Evolutionary conservation across 2,329 filamentous ascomycete species (phyloP).

Genomic region (Phaeosphaeria sp.): DNA sequence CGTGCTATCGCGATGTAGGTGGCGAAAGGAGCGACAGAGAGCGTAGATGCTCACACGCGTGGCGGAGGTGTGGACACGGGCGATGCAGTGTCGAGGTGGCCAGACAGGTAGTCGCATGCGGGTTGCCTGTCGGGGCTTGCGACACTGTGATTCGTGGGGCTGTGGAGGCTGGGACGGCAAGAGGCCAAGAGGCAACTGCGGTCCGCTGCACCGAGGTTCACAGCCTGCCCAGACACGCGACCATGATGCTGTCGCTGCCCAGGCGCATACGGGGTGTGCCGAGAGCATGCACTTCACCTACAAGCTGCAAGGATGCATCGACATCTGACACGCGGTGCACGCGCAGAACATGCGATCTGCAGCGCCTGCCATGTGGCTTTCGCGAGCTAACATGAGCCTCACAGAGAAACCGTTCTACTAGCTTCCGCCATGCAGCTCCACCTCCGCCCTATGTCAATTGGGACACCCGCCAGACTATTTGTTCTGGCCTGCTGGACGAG

Average conservation of each 20-base stretch:
- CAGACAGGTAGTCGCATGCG: constrained; percentile 7
- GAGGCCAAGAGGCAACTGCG: constrained; percentile 18
- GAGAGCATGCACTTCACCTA: no score
- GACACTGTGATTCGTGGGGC: constrained; percentile 29
- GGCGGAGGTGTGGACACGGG: constrained; percentile 1
- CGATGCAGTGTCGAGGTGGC: constrained; percentile 18
- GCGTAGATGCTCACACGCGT: constrained; percentile 18
- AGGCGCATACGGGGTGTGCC: no score
- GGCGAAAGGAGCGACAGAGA: constrained; percentile 17
- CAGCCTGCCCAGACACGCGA: constrained; percentile 4
- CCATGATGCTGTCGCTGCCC: not conserved
- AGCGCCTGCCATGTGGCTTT: constrained; percentile 2
- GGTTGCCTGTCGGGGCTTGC: constrained; percentile 24
- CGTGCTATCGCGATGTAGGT: constrained; percentile 1
- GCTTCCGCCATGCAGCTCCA: constrained; percentile 4
- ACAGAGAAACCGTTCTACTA: not conserved
- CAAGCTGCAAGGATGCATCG: not conserved
- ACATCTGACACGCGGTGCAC: not conserved
- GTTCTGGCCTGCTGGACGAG: constrained; percentile 6
- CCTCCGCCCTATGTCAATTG: constrained; percentile 27
- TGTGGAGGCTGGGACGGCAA: constrained; percentile 9
- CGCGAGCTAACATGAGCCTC: not conserved
- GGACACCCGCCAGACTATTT: constrained; percentile 6
- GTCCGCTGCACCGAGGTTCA: constrained; percentile 24
- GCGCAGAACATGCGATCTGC: not conserved